Percentiles rank a stretch among this genome's conserved stretches.
Conservation (phyloP, 176 grass and related monocot genomes). For the Aegilops bicornis region DNA sequence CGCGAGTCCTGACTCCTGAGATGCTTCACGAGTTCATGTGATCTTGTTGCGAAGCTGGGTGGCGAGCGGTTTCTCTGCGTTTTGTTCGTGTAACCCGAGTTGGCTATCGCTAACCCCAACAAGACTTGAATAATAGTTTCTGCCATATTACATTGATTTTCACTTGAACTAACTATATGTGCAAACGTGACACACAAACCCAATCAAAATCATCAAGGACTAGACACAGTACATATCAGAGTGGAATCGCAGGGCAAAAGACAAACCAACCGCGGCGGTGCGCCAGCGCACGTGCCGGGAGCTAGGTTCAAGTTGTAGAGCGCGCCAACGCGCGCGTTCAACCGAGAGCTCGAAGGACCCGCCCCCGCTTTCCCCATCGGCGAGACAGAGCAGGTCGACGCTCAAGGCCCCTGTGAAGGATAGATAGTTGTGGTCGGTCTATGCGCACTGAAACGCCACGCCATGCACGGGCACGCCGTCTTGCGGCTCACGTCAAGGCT, state of each 20-base stretch:
- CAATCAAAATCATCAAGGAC: no score
- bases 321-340: not conserved
- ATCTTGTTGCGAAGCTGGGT: not conserved
- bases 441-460: no score
- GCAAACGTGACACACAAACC: no score
- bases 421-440: no score
- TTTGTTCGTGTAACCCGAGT: not conserved
- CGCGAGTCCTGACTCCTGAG: not conserved
- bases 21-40: not conserved
- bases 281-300: slow-evolving; percentile 43
- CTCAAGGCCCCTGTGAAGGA: not conserved
- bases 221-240: no score
- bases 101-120: not conserved
- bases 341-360: slow-evolving; percentile 54
- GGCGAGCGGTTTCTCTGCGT: not conserved
- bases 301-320: slow-evolving; percentile 69
- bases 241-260: no score
- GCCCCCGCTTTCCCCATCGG: not conserved
- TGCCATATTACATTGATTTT: no score
- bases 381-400: slow-evolving; percentile 17
- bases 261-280: slow-evolving; percentile 50
- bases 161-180: no score
- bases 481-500: no score
- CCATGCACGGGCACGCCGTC: no score
- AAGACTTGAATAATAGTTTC: not conserved